Base-by-base conservation (phyloP, 768 basidiomycete species). In the Podaxis sp. region DNA sequence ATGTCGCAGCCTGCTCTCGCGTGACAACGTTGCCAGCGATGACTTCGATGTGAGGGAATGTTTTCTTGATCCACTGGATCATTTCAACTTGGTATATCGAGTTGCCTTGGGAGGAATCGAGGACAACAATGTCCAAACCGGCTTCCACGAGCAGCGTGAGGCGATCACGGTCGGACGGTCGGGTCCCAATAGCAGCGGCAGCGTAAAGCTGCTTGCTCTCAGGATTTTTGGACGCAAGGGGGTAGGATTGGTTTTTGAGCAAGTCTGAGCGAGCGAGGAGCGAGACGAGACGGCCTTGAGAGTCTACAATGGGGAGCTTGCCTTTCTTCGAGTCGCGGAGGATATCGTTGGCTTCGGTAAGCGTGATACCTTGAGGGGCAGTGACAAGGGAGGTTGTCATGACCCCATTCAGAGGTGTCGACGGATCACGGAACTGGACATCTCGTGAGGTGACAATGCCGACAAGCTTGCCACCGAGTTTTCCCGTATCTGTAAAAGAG, bases 21-120 rank as follows among this genome's bases (percentile, higher is more conserved):
- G 96, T 98, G 66, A 99, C 96, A 64, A 99, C 96, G 74, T 99
- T 99, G 44, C 97, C 96, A 1, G 94, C 96, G 63, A 99, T 92
- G 67, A 99, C 89, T 70, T 99, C 93, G 64, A 99, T 84, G 55
- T 85, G 79, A 5, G 96, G 93, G 78, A 83, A 94, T 1, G 87
- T 91, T 51, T 79, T 52, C 76, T 99, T 99, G 80, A 97, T 92
- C 90, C 93, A 97, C 57, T 83, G 74, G 67, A 99, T 86, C 92
- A 98, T 98, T 48, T 98, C 95, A 68, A 92, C 83, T 73, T 98
- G 96, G 81, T 82, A 99, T 52, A 89, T 73, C 4, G 95, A 97
- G 79, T 99, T 97, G 60, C 97, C 97, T 74, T 99, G 97, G 0
- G 93, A 95, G 3, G 96, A 98, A 71, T 99, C 97, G 65, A 99